Evolutionary conservation across 2,329 filamentous ascomycete genomes (phyloP).

Genomic region (Epichloe sylvatica): DNA sequence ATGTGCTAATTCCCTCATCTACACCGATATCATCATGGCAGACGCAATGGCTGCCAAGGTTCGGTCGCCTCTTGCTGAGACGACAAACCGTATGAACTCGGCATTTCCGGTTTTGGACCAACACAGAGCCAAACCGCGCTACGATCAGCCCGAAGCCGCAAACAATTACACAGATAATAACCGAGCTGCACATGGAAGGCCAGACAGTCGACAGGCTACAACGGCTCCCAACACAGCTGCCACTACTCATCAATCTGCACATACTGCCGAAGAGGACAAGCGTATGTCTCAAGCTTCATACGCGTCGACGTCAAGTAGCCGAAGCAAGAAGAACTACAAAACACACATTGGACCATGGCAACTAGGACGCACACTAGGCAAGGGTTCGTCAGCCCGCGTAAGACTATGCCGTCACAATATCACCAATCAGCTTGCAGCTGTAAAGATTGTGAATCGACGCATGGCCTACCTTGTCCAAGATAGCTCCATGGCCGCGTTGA

Average conservation of each 20-base stretch:
- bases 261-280: conserved; percentile 20
- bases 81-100: conserved; percentile 33
- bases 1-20: conserved; percentile 21
- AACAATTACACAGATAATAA: conserved; percentile 2
- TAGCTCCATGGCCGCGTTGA: conserved; percentile 71
- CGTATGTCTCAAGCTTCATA: conserved; percentile 28
- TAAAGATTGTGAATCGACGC: conserved; percentile 87
- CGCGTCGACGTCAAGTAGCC: conserved; percentile 25
- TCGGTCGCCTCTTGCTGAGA: conserved; percentile 33
- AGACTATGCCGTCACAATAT: conserved; percentile 67
- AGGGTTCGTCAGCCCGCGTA: conserved; percentile 80
- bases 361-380: conserved; percentile 75
- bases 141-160: conserved; percentile 11
- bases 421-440: conserved; percentile 70
- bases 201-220: conserved; percentile 1
- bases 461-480: conserved; percentile 70
- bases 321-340: conserved; percentile 35
- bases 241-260: conserved; percentile 12
- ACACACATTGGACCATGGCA: conserved; percentile 90
- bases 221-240: neutral
- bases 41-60: conserved; percentile 17
- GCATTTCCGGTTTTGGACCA: conserved; percentile 16
- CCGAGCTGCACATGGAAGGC: conserved; percentile 3
- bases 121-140: conserved; percentile 18
- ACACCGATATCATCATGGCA: conserved; percentile 14